A percentile compares a stretch with the other conserved stretches of the same genome.
phyloP scores from a whole-genome alignment of 805 yeast species.

The Candida insectorum region DNA sequence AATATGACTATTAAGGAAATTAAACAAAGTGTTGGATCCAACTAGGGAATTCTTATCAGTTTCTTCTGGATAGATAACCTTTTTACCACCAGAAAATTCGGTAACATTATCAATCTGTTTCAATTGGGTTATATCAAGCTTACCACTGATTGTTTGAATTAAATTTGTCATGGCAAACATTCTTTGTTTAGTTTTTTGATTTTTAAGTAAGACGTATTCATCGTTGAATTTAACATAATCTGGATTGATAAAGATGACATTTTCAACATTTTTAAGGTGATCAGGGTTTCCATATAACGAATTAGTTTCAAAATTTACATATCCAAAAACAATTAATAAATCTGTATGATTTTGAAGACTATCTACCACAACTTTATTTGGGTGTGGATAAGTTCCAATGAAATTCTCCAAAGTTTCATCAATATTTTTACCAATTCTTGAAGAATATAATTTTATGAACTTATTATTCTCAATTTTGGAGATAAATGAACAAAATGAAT shows the following conservation, averaged over 20 bases:
- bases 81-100: slow-evolving; percentile 9
- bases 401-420: slow-evolving; percentile 67
- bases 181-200: slow-evolving; percentile 19
- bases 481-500: slow-evolving; percentile 47
- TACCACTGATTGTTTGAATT: slow-evolving; percentile 24
- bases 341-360: slow-evolving; percentile 51
- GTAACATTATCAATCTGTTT: slow-evolving; percentile 14
- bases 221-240: slow-evolving; percentile 39
- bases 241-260: slow-evolving; percentile 37
- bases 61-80: background rate
- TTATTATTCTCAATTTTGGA: slow-evolving; percentile 31
- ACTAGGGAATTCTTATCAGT: slow-evolving; percentile 2
- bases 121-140: slow-evolving; percentile 15
- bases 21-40: slow-evolving; percentile 32
- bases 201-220: slow-evolving; percentile 19
- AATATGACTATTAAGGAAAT: slow-evolving; percentile 34
- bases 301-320: slow-evolving; percentile 38
- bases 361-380: slow-evolving; percentile 14
- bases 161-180: slow-evolving; percentile 29
- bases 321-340: slow-evolving; percentile 68
- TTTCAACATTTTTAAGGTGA: slow-evolving; percentile 19
- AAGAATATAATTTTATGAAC: slow-evolving; percentile 47
- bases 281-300: slow-evolving; percentile 18
- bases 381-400: slow-evolving; percentile 61
- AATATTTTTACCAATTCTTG: slow-evolving; percentile 68